Conservation (phyloP, 352 stramenopile genomes). For the Phytopythium oedochilum region DNA sequence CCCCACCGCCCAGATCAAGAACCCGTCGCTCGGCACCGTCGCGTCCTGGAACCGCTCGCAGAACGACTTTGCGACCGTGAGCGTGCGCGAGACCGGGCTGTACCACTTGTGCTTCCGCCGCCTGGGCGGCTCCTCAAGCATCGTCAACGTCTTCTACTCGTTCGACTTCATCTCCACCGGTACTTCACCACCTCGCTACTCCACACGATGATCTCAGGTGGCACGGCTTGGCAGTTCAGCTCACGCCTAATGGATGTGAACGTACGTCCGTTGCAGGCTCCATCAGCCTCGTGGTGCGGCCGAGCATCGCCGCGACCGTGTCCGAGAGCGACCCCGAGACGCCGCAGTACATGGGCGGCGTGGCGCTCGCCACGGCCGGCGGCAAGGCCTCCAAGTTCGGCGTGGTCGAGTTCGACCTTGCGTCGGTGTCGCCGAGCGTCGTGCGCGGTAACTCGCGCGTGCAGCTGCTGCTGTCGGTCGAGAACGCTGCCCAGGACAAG, state of each 20-base stretch:
- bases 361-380: conserved; percentile 46
- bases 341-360: conserved; percentile 41
- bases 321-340: conserved; percentile 35
- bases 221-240: too few species aligned
- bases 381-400: conserved; percentile 47
- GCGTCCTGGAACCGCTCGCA: conserved; percentile 58
- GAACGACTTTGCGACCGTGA: conserved; percentile 42
- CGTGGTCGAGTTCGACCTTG: conserved; percentile 66
- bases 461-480: conserved; percentile 65
- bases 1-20: conserved; percentile 32
- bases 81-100: conserved; percentile 68
- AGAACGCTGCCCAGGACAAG: conserved; percentile 36
- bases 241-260: too few species aligned
- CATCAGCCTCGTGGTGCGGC: conserved; percentile 49
- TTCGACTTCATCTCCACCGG: conserved; percentile 80
- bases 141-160: conserved; percentile 67
- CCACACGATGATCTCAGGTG: too few species aligned
- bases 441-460: conserved; percentile 61
- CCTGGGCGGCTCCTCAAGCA: conserved; percentile 45
- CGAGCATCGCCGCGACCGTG: conserved; percentile 58
- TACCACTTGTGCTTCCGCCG: conserved; percentile 80
- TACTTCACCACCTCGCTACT: background rate
- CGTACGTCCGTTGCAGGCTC: conserved; percentile 17
- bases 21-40: conserved; percentile 41
- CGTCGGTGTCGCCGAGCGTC: conserved; percentile 57